These are phyloP conservation scores for Erucastrum elatum DNA, from an alignment of 345 rosid genomes.

Conservation along the genomic window DNA sequence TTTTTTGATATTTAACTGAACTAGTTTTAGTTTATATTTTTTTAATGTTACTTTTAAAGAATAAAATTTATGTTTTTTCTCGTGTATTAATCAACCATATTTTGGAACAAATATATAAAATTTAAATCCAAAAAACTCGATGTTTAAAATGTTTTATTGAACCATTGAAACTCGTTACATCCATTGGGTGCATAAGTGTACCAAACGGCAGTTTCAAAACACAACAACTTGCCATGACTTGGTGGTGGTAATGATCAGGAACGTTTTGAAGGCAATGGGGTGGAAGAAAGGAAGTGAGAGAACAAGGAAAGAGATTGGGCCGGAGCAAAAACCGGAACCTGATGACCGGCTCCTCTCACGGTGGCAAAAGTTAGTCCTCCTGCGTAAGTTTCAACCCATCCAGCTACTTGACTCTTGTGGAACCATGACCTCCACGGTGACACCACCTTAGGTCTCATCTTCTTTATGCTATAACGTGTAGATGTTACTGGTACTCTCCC, in stretches of 20 bases:
- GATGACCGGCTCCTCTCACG: constrained; percentile 75
- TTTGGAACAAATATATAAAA: neutral
- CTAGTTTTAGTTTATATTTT: too few species aligned
- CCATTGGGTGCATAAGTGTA: constrained; percentile 16
- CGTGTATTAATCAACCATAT: too few species aligned
- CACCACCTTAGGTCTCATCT: constrained; percentile 45
- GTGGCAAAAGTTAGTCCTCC: constrained; percentile 62
- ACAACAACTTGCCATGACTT: neutral
- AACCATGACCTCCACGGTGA: constrained; percentile 81
- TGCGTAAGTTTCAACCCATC: constrained; percentile 67
- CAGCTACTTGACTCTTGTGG: constrained; percentile 64
- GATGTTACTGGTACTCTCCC: constrained; percentile 85
- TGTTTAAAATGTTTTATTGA: constrained; percentile 6
- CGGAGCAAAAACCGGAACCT: constrained; percentile 61
- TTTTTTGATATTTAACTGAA: too few species aligned
- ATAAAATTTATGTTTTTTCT: too few species aligned
- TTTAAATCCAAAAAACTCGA: neutral
- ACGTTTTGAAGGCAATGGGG: constrained; percentile 3
- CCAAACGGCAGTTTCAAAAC: neutral
- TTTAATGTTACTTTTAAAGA: too few species aligned
- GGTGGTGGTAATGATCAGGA: neutral
- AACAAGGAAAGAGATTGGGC: constrained; percentile 59
- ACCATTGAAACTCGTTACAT: neutral
- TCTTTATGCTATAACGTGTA: constrained; percentile 65
- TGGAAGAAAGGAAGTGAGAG: constrained; percentile 41